These are phyloP conservation scores for Venturiaceae sp. DNA, from an alignment of 2,329 filamentous ascomycete species.

Conservation along the genomic window DNA sequence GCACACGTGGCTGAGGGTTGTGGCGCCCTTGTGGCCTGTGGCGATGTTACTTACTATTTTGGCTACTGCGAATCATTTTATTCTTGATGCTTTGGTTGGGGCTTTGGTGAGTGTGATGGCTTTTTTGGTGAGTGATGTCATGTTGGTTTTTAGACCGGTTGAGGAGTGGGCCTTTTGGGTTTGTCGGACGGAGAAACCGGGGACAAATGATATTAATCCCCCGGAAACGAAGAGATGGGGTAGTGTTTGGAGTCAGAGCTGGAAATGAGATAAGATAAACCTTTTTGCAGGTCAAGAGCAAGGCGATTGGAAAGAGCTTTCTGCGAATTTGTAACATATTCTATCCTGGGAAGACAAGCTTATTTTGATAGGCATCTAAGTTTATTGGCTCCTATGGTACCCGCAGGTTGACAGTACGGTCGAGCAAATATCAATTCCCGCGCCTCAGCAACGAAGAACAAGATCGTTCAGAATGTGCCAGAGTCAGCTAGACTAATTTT, in stretches of 20 bases:
- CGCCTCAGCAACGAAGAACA: no score
- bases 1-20: conserved; percentile 23
- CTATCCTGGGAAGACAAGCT: no score
- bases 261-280: not conserved
- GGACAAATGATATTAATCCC: not conserved
- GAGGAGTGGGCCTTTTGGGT: conserved; percentile 14
- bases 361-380: no score
- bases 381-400: no score
- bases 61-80: conserved; percentile 31
- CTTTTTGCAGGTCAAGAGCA: not conserved
- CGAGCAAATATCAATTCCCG: no score
- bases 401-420: no score
- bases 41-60: conserved; percentile 33
- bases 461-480: no score
- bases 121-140: conserved; percentile 18
- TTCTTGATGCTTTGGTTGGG: conserved; percentile 27
- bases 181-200: conserved; percentile 13
- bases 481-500: no score
- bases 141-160: conserved; percentile 7
- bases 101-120: conserved; percentile 24
- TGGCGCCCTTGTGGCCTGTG: conserved; percentile 34
- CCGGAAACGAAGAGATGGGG: not conserved
- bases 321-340: no score
- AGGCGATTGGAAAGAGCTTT: no score
- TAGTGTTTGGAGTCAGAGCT: not conserved